These are phyloP conservation scores for Salicornia ramosissima DNA, from an alignment of 148 eudicot species.

Conservation along the genomic window DNA sequence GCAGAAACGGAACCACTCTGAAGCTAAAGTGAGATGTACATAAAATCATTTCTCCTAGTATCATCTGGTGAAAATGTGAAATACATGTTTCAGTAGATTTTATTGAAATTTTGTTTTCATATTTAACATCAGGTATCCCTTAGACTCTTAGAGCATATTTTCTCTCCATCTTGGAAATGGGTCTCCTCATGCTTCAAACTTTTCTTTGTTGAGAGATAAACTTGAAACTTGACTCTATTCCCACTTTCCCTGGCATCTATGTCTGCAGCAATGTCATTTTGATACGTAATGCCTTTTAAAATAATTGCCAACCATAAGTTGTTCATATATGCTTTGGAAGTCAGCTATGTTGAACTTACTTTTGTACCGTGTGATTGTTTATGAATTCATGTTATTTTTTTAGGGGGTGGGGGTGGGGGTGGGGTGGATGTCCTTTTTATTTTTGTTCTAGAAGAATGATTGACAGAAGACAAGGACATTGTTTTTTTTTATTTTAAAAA, in stretches of 20 bases:
- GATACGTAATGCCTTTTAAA: too few species aligned
- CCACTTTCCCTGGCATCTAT: too few species aligned
- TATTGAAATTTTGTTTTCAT: too few species aligned
- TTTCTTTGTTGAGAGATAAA: background rate
- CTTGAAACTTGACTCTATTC: too few species aligned
- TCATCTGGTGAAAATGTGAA: too few species aligned
- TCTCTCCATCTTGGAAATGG: background rate
- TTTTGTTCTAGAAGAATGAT: background rate
- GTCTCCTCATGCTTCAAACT: background rate
- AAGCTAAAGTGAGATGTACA: too few species aligned
- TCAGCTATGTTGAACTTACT: background rate
- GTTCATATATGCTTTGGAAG: background rate
- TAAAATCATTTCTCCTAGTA: too few species aligned
- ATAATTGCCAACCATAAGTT: too few species aligned
- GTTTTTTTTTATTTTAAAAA: background rate
- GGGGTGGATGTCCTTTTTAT: background rate
- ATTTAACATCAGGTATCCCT: background rate
- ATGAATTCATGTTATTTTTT: background rate
- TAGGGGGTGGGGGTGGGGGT: background rate
- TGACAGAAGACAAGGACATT: background rate
- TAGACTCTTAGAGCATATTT: background rate
- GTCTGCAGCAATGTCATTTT: too few species aligned
- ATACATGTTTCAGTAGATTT: background rate
- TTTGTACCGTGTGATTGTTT: background rate
- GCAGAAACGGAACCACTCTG: too few species aligned